These are phyloP conservation scores for Nitzschia sp. DNA, from an alignment of 108 stramenopile species.

Conservation along the genomic window DNA sequence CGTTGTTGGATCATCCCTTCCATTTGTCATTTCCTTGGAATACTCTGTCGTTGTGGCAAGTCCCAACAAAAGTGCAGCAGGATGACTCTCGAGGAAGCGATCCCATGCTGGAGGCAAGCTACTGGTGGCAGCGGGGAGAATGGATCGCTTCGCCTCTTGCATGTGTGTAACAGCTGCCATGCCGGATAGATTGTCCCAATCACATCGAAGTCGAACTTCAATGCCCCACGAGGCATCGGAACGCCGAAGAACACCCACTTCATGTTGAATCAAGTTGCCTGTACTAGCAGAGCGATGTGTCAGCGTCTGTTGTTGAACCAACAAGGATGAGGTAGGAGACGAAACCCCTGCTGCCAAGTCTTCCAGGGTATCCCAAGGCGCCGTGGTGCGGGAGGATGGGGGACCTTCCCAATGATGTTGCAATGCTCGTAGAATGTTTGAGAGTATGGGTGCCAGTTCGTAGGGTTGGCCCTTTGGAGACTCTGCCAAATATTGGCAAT, in stretches of 20 bases:
- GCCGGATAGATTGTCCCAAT: conserved; percentile 23
- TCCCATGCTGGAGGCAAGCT: too few species aligned
- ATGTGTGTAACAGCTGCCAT: conserved; percentile 42
- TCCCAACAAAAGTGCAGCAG: too few species aligned
- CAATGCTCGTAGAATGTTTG: conserved; percentile 24
- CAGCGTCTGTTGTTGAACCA: conserved; percentile 11
- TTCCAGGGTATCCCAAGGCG: conserved; percentile 19
- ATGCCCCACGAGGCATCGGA: conserved; percentile 7
- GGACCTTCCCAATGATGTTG: neutral
- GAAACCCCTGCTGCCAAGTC: conserved; percentile 24
- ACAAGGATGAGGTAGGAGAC: neutral
- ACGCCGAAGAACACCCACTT: conserved; percentile 25
- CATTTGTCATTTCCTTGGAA: too few species aligned
- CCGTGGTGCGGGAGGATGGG: neutral
- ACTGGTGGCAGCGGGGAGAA: too few species aligned
- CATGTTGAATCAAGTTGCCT: conserved; percentile 24
- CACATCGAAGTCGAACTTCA: conserved; percentile 35
- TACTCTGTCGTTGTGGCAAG: too few species aligned
- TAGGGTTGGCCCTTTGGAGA: conserved; percentile 31
- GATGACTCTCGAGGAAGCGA: too few species aligned
- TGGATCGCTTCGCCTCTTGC: neutral
- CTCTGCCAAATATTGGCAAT: conserved; percentile 35
- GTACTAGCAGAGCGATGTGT: conserved; percentile 16
- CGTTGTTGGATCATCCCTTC: too few species aligned
- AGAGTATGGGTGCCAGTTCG: conserved; percentile 37